Evolutionary conservation across 345 rosid species (phyloP).

Genomic region (Euphorbia pulcherrima): DNA sequence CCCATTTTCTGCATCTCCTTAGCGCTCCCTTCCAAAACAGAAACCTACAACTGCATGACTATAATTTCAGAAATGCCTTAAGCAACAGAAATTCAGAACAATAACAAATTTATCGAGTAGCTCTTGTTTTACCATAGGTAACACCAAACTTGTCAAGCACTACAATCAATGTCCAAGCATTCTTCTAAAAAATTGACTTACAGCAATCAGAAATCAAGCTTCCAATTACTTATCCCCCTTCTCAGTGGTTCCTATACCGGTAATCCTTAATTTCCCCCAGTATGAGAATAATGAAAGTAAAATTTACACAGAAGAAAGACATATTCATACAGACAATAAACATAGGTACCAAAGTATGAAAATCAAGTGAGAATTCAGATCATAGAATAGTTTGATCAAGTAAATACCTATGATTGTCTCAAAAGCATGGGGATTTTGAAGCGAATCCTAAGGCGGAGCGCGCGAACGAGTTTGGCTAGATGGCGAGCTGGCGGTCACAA

Average conservation of each 20-base stretch:
- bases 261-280: neutral
- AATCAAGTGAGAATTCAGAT: neutral
- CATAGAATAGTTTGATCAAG: neutral
- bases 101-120: neutral
- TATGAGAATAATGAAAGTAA: neutral
- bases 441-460: too few relatives aligned
- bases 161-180: neutral
- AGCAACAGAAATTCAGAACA: neutral
- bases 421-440: neutral
- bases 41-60: constrained; percentile 13
- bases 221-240: neutral
- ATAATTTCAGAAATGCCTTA: neutral
- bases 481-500: too few relatives aligned
- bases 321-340: too few relatives aligned
- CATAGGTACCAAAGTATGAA: too few relatives aligned
- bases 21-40: constrained; percentile 1
- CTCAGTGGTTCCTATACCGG: neutral
- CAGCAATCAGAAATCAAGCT: neutral
- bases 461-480: too few relatives aligned
- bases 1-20: constrained; percentile 73
- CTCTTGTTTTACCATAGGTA: neutral
- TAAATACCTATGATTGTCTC: too few relatives aligned
- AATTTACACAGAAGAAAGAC: neutral
- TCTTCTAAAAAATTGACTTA: neutral
- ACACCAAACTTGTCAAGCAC: neutral